phyloP scores from a whole-genome alignment of 78 protist genomes.

The Dictyostelium purpureum region DNA sequence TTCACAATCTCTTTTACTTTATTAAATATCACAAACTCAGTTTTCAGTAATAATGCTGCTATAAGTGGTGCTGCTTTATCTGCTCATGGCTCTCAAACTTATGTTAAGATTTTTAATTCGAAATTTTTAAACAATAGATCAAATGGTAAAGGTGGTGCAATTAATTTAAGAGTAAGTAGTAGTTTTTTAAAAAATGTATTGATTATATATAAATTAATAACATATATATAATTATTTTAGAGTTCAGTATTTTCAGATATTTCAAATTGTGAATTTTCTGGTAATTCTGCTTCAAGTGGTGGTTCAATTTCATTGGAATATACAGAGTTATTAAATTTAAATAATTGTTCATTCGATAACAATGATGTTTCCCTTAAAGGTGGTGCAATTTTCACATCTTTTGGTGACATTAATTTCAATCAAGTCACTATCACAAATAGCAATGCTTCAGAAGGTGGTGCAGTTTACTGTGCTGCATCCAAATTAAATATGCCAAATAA shows the following conservation, averaged over 20 bases:
- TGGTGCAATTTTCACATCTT: constrained; percentile 36
- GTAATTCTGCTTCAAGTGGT: constrained; percentile 15
- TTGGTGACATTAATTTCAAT: background rate
- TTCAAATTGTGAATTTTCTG: background rate
- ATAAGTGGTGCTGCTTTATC: constrained; percentile 7
- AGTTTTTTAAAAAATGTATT: too few relatives aligned
- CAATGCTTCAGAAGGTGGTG: constrained; percentile 9
- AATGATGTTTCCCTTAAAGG: background rate
- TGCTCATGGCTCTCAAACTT: background rate
- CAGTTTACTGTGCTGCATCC: constrained; percentile 13
- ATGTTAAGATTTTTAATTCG: background rate
- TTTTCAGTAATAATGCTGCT: background rate
- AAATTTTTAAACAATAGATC: background rate
- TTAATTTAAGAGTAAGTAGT: background rate
- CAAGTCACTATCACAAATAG: background rate
- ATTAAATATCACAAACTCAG: background rate
- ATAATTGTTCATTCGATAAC: background rate
- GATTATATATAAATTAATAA: too few relatives aligned
- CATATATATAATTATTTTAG: too few relatives aligned
- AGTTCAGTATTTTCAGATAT: background rate
- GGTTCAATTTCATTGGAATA: constrained; percentile 12
- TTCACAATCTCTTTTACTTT: background rate
- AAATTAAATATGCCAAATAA: background rate
- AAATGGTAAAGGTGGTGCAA: background rate
- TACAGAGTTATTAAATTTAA: background rate